Evolutionary conservation across 805 yeast genomes (phyloP).

Genomic region (Wickerhamomyces subpelliculosus): DNA sequence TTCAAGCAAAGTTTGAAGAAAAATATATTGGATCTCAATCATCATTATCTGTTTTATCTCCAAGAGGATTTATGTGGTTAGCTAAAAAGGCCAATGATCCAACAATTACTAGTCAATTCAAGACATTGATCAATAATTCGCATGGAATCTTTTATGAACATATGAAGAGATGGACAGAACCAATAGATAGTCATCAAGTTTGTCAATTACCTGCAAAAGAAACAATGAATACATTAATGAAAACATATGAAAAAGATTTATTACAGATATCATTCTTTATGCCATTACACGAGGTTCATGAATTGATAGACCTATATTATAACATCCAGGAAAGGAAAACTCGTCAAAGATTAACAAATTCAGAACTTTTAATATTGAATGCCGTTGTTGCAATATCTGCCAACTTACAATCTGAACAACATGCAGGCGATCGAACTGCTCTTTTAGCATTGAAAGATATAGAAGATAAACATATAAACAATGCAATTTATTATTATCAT

Average conservation of each 20-base stretch:
- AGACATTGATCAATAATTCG: slow-evolving; percentile 14
- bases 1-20: slow-evolving; percentile 1
- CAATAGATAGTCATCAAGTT: slow-evolving; percentile 21
- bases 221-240: slow-evolving; percentile 12
- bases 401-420: slow-evolving; percentile 2
- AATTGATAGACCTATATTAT: slow-evolving; percentile 15
- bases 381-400: slow-evolving; percentile 20
- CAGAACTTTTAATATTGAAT: slow-evolving; percentile 29
- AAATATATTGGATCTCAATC: slow-evolving; percentile 19
- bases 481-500: slow-evolving; percentile 47
- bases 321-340: slow-evolving; percentile 3
- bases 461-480: slow-evolving; percentile 26
- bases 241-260: slow-evolving; percentile 7
- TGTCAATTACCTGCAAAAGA: slow-evolving; percentile 26
- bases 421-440: slow-evolving; percentile 1
- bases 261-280: slow-evolving; percentile 7
- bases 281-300: slow-evolving; percentile 10
- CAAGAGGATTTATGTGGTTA: slow-evolving; percentile 35
- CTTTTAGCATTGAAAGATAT: slow-evolving; percentile 18
- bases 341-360: slow-evolving; percentile 13
- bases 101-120: slow-evolving; percentile 15
- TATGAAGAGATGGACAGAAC: slow-evolving; percentile 27
- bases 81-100: slow-evolving; percentile 14
- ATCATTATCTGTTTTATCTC: slow-evolving; percentile 32
- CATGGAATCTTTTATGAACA: slow-evolving; percentile 13